phyloP scores from a whole-genome alignment of 202 grass and related monocot genomes.

The Setaria italica region DNA sequence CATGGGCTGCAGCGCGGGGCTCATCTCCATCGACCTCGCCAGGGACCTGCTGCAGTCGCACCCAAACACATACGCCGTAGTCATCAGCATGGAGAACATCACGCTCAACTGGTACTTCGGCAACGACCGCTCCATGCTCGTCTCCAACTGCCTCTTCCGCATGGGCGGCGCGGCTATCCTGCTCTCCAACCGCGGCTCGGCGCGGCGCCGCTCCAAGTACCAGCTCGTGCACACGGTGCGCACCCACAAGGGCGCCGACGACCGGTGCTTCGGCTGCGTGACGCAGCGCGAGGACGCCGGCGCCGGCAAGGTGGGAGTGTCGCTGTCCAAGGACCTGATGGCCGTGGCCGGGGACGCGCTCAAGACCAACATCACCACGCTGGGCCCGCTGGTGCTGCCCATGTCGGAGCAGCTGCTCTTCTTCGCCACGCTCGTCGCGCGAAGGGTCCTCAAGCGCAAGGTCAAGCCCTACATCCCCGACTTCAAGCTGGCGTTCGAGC shows the following conservation, averaged over 20 bases:
- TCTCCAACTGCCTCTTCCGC: constrained; percentile 78
- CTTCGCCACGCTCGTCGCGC: constrained; percentile 60
- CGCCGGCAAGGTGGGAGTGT: constrained; percentile 53
- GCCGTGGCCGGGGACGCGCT: constrained; percentile 69
- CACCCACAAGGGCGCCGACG: constrained; percentile 73
- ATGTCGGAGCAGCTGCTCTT: constrained; percentile 81
- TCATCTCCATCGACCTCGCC: constrained; percentile 76
- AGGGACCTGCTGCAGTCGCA: constrained; percentile 68
- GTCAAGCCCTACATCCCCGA: constrained; percentile 77
- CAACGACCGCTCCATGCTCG: constrained; percentile 76
- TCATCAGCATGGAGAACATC: constrained; percentile 76
- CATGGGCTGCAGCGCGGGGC: constrained; percentile 82
- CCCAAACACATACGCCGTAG: constrained; percentile 56
- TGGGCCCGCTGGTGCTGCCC: constrained; percentile 77
- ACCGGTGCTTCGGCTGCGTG: constrained; percentile 59
- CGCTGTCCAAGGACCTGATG: constrained; percentile 82
- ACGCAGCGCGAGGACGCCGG: constrained; percentile 55
- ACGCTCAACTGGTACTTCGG: constrained; percentile 82
- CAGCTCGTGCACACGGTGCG: constrained; percentile 77
- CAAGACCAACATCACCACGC: constrained; percentile 81
- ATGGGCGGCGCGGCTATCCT: constrained; percentile 71
- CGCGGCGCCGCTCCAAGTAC: constrained; percentile 62
- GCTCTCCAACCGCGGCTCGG: constrained; percentile 60
- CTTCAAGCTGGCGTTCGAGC: constrained; percentile 88
- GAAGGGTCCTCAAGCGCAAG: constrained; percentile 58